phyloP scores from a whole-genome alignment of 2,329 filamentous ascomycete genomes.

The Passalora sequoiae region DNA sequence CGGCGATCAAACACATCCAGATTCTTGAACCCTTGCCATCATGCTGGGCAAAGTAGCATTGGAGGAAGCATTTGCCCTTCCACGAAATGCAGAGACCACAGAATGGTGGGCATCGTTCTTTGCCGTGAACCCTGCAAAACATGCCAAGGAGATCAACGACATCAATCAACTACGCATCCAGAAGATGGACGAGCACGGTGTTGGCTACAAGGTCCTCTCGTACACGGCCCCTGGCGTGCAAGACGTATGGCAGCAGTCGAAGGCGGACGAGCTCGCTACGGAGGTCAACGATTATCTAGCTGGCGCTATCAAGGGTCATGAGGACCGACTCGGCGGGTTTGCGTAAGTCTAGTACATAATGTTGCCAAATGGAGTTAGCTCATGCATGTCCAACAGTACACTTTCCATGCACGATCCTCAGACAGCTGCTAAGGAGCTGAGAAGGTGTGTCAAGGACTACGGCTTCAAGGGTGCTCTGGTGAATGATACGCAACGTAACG shows the following conservation, averaged over 20 bases:
- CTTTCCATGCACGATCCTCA: slow-evolving; percentile 48
- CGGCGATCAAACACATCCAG: too few relatives aligned
- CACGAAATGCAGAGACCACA: slow-evolving; percentile 54
- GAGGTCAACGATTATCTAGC: slow-evolving; percentile 48
- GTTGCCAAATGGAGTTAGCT: not conserved
- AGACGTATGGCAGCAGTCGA: slow-evolving; percentile 42
- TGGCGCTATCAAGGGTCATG: slow-evolving; percentile 38
- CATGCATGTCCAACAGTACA: slow-evolving; percentile 14
- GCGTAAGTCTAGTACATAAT: slow-evolving; percentile 25
- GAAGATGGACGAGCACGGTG: slow-evolving; percentile 42
- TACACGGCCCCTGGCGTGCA: slow-evolving; percentile 48
- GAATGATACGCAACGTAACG: slow-evolving; percentile 48
- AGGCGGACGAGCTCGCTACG: slow-evolving; percentile 42
- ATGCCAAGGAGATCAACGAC: slow-evolving; percentile 52
- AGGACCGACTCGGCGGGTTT: slow-evolving; percentile 44
- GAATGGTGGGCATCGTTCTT: slow-evolving; percentile 59
- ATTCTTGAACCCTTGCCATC: too few relatives aligned
- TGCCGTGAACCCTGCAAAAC: slow-evolving; percentile 54
- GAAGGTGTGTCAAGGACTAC: slow-evolving; percentile 49
- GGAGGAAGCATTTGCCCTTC: slow-evolving; percentile 59
- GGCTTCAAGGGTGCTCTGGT: slow-evolving; percentile 36
- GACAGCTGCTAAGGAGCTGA: slow-evolving; percentile 48
- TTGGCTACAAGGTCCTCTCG: slow-evolving; percentile 46
- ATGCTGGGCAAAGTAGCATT: slow-evolving; percentile 60
- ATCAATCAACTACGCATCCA: slow-evolving; percentile 41